Base-by-base conservation (phyloP, 2,329 filamentous ascomycete genomes). In the Ascochyta lentis region DNA sequence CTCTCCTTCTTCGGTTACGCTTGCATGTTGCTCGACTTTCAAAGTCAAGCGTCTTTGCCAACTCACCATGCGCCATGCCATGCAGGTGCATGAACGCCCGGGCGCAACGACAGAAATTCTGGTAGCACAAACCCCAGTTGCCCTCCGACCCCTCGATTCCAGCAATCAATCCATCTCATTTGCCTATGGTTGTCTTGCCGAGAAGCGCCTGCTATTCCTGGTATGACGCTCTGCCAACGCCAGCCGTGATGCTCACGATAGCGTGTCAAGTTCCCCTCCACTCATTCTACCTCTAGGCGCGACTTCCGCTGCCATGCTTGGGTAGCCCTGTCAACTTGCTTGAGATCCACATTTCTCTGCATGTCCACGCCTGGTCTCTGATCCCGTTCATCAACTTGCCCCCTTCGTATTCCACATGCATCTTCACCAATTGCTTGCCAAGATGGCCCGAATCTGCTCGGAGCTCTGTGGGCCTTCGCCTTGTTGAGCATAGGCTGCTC, bases 11-110 rank as follows among this genome's bases (percentile, higher is more conserved):
- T 62, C 54, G 71, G 72, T 43, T 35, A 60, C 58, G 60, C 69
- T 68, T 69, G 71, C 73, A 73, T 68, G 67, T 74, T 65, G 70
- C 63, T 69, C 64, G 61, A 66, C 65, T 45, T 62, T 54, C 63
- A 66, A 66, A 64, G 69, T 69, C 69, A 71, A 71, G 69, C 70
- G 70, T 68, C 66, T 71, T 73, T 72, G 73, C 74, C 71, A 72
- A 71, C 71, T 66, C 65, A 68, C 65, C 70, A 69, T 74, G 69
- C 70, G 73, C 45, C 71, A 65, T 65, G 67, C 64, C 70, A 69
- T 74, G 69, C 70, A 74, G 50, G 66, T 70, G 66, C 66, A 67
- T 68, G 68, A 68, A 55, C 67, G 60, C 59, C 65, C 61, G 60
- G 60, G 66, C 63, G 63, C 64, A 64, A 71, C 66, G 52, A 66